These are phyloP conservation scores for Suillus variegatus DNA, from an alignment of 768 basidiomycete species.

Conservation along the genomic window DNA sequence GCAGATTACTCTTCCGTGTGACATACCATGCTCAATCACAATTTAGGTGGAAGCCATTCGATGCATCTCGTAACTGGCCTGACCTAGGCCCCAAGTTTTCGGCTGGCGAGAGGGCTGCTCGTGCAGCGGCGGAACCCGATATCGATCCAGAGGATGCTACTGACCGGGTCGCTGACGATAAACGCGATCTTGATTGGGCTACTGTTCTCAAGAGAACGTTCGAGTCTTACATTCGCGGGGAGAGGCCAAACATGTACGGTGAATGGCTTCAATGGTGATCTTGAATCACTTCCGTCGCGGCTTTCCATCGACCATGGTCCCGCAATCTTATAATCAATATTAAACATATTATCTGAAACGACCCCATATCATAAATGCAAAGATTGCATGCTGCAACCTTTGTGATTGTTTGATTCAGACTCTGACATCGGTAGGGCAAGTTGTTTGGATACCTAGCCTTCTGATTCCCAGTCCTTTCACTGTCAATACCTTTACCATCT, in stretches of 20 bases:
- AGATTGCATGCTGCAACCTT: constrained; percentile 23
- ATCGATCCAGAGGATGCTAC: constrained; percentile 38
- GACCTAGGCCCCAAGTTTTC: constrained; percentile 84
- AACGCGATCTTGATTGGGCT: constrained; percentile 86
- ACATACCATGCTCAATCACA: background rate
- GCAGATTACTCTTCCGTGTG: constrained; percentile 19
- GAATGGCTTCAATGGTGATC: constrained; percentile 65
- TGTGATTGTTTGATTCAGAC: constrained; percentile 33
- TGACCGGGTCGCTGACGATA: constrained; percentile 58
- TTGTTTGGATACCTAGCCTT: constrained; percentile 24
- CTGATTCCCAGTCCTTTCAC: constrained; percentile 25
- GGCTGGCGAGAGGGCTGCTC: constrained; percentile 71
- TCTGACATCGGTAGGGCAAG: constrained; percentile 23
- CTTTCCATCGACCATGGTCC: constrained; percentile 15
- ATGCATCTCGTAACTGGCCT: constrained; percentile 91
- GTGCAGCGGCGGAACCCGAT: constrained; percentile 41
- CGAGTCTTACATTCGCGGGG: constrained; percentile 88
- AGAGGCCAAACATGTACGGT: constrained; percentile 94
- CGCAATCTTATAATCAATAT: constrained; percentile 33
- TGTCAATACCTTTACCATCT: constrained; percentile 25
- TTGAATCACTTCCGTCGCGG: constrained; percentile 12
- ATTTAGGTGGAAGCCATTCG: constrained; percentile 93
- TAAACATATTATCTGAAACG: constrained; percentile 25
- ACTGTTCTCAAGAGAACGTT: constrained; percentile 95
- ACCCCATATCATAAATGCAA: constrained; percentile 29